Conservation (phyloP, 192 early-diverging fungal genomes). For the Tieghemiomyces parasiticus region DNA sequence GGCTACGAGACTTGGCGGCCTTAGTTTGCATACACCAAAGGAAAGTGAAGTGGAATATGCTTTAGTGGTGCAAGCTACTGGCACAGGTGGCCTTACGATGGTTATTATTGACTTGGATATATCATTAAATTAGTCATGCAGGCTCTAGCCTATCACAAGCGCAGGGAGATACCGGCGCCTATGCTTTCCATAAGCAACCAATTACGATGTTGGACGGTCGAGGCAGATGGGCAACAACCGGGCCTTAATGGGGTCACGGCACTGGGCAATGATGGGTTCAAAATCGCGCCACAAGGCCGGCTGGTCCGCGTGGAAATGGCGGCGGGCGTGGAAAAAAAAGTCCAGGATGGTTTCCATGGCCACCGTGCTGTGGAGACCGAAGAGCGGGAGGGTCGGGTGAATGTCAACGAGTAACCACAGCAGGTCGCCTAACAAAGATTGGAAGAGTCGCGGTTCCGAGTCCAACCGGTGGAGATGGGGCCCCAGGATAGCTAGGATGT, state of each 20-base stretch:
- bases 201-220: slow-evolving; percentile 3
- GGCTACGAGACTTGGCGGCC: too few species aligned
- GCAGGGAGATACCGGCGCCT: too few species aligned
- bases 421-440: slow-evolving; percentile 21
- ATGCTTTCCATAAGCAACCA: background rate
- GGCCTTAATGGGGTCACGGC: background rate
- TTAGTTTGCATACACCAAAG: too few species aligned
- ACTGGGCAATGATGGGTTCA: background rate
- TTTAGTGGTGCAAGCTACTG: too few species aligned
- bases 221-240: background rate
- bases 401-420: slow-evolving; percentile 24
- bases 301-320: slow-evolving; percentile 23
- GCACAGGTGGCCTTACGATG: too few species aligned
- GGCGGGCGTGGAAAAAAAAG: slow-evolving; percentile 32
- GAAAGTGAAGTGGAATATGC: too few species aligned
- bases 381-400: slow-evolving; percentile 16
- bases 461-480: slow-evolving; percentile 58
- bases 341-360: slow-evolving; percentile 31
- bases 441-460: slow-evolving; percentile 21
- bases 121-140: too few species aligned
- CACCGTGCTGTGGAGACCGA: slow-evolving; percentile 17
- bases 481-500: slow-evolving; percentile 51
- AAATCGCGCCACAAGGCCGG: slow-evolving; percentile 5
- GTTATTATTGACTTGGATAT: too few species aligned
- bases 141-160: too few species aligned